Evolutionary conservation across 257 asterid genomes (phyloP), one percentile per base, ranked within the genome.

Genomic region (Euphrasia confusa): DNA sequence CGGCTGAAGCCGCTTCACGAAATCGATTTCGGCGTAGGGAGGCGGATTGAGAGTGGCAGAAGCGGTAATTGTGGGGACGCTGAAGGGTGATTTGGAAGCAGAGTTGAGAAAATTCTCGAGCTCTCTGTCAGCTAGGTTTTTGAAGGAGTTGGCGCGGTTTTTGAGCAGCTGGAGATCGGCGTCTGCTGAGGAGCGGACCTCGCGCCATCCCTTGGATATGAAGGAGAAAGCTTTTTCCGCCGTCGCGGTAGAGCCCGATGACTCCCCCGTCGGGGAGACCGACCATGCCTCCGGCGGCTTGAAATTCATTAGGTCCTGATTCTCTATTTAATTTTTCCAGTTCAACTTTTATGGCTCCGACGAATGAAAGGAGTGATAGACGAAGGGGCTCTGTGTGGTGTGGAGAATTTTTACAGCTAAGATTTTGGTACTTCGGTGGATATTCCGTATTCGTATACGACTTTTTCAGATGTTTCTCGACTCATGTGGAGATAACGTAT

Each of bases 161-260:
- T 90, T 93, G 5, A 93, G 82, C 64, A 89, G 71, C 64, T 87
- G 96, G 47, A 93, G 72, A 76, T 93, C 99, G 11, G 99, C 97
- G 63, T 83, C 96, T 30, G 99, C 99, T 0, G 99, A 93, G 1
- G 99, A 83, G 15, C 99, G 94, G 49, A 93, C 97, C 77, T 93
- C 96, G 63, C 88, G 82, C 99, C 97, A 93, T 17, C 99, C 97
- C 73, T 89, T 89, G 32, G 99, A 87, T 49, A 93, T 79, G 76
- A 93, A 87, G 59, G 99, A 93, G 42, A 89, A 63, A 7, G 98
- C 98, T 21, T 92, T 88, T 86, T 86, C 93, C 58, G 98, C 96
- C 61, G 98, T 73, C 39, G 61, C 66, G 37, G 74, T 18, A 5
- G 81, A 59, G 9, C 83, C 64, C 10, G 88, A 58, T 10, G 82